These are phyloP conservation scores for Chloranthus sessilifolius DNA, from an alignment of 164 flowering plant genomes.

Conservation along the genomic window DNA sequence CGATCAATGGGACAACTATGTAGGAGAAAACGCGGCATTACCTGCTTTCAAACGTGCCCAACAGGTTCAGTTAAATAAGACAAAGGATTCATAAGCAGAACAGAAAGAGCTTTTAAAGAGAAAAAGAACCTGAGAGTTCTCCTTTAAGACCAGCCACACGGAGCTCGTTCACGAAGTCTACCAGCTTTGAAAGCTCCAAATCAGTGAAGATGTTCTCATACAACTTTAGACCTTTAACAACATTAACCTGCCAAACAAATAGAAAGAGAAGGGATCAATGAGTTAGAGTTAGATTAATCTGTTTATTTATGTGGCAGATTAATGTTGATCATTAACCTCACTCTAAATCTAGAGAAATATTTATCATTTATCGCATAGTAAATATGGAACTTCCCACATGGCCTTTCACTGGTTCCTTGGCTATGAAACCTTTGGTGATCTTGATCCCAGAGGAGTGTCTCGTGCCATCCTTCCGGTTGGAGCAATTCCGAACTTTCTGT, in stretches of 20 bases:
- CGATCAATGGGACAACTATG: too few relatives aligned
- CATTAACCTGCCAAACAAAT: slow-evolving; percentile 73
- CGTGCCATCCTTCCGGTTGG: slow-evolving; percentile 59
- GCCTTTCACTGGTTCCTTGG: slow-evolving; percentile 92
- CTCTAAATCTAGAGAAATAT: too few relatives aligned
- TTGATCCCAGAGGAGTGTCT: slow-evolving; percentile 57
- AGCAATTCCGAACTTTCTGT: slow-evolving; percentile 42
- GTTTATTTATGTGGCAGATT: too few relatives aligned
- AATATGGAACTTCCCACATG: slow-evolving; percentile 78
- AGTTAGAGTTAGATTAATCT: too few relatives aligned
- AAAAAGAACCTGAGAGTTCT: slow-evolving; percentile 80
- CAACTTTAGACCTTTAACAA: slow-evolving; percentile 78
- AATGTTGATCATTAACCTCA: too few relatives aligned
- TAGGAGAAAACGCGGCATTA: too few relatives aligned
- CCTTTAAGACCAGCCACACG: slow-evolving; percentile 70
- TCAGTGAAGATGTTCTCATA: slow-evolving; percentile 67
- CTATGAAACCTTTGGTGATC: slow-evolving; percentile 81
- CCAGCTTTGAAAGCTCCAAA: slow-evolving; percentile 54
- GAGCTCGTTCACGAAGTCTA: slow-evolving; percentile 56
- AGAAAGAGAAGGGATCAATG: background rate
- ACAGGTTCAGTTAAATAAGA: too few relatives aligned
- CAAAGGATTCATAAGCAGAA: too few relatives aligned
- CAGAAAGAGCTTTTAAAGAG: too few relatives aligned
- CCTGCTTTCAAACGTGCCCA: too few relatives aligned
- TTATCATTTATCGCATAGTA: too few relatives aligned